Evolutionary conservation across 2,329 filamentous ascomycete species (phyloP), one percentile per base, ranked within the genome.

Genomic region (Torrubiellomyces zombiae): DNA sequence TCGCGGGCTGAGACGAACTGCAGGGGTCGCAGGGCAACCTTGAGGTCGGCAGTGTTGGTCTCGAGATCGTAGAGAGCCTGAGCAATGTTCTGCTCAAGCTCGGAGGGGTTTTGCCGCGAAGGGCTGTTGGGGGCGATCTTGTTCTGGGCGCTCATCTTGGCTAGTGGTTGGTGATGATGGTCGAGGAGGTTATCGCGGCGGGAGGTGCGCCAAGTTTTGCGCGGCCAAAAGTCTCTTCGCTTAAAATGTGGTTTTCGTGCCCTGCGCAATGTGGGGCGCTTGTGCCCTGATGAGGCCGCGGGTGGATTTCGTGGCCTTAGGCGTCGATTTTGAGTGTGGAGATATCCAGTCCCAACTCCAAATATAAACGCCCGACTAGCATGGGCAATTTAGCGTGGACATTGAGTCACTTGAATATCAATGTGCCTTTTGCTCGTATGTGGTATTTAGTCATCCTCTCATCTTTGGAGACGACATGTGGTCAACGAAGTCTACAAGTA

Each of bases 1-100:
- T 98, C 89, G 63, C 85, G 82, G 58, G 89, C 89, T 65, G 81
- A 92, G 59, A 91, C 81, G 63, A 98, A 85, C 74, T 98, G 89
- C 63, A 98, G 76, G 60, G 89, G 89, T 55, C 89, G 78, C 56
- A 98, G 78, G 47, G 83, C 78, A 53, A 72, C 73, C 79, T 86
- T 92, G 65, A 98, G 80, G 65, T 98, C 89, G 58, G 83, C 69
- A 55, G 89, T 93, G 76, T 94, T 94, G 68, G 75, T 85, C 82
- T 98, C 89, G 63, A 98, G 81, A 55, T 98, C 89, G 70, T 78
- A 91, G 43, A 98, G 81, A 65, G 89, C 89, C 63, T 76, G 79
- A 58, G 89, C 89, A 58, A 98, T 91, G 71, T 67, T 81, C 61
- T 71, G 75, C 81, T 98, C 89, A 48, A 95, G 77, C 77, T 98